Conservation (phyloP, 148 eudicot species). For the Diospyros kaki region DNA sequence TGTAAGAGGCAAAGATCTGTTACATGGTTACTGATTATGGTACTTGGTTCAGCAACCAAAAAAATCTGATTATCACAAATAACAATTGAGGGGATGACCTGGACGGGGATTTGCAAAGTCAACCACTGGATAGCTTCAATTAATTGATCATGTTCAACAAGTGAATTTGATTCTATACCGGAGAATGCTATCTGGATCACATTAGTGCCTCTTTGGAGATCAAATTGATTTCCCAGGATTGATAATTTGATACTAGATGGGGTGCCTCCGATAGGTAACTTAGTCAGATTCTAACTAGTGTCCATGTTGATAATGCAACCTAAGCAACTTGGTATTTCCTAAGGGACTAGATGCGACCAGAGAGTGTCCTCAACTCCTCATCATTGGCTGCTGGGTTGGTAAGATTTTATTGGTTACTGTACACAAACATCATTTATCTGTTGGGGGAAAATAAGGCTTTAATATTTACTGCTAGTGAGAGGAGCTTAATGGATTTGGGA, state of each 20-base stretch:
- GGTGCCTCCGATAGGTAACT: neutral
- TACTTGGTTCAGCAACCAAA: neutral
- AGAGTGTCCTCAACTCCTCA: neutral
- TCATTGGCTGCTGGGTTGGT: neutral
- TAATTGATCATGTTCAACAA: neutral
- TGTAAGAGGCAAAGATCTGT: no score
- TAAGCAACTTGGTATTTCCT: no score
- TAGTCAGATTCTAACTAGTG: no score
- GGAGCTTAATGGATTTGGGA: neutral
- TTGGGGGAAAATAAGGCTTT: neutral
- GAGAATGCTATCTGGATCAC: neutral
- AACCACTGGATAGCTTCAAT: neutral
- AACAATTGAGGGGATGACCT: no score
- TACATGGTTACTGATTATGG: neutral
- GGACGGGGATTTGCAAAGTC: no score
- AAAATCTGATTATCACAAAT: neutral
- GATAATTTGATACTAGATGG: neutral
- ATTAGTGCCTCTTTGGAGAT: neutral
- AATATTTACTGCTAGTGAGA: slow-evolving; percentile 5
- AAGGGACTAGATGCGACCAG: no score
- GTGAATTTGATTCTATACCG: neutral
- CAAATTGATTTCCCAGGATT: neutral
- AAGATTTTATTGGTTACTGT: slow-evolving; percentile 4
- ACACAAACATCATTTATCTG: neutral
- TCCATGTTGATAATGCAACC: no score